Conservation (phyloP, 2,329 filamentous ascomycete genomes). For the Aspergillus uvarum region DNA sequence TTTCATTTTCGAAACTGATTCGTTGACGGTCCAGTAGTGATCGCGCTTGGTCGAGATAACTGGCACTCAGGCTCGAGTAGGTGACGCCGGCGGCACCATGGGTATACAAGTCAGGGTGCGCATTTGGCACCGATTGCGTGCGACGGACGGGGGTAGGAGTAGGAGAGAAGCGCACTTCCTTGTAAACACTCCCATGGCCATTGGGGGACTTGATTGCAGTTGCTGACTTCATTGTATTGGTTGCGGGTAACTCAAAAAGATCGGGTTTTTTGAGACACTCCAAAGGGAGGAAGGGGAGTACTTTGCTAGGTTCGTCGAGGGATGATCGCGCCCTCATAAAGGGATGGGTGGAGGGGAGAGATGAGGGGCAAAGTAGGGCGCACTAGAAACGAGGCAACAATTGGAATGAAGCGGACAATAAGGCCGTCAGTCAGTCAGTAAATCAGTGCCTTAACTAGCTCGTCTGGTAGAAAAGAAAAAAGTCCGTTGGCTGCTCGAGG, state of each 20-base stretch:
- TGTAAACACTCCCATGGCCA: slow-evolving; percentile 38
- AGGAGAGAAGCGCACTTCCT: slow-evolving; percentile 45
- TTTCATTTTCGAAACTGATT: slow-evolving; percentile 40
- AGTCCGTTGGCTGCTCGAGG: slow-evolving; percentile 9
- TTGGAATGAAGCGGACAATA: neutral
- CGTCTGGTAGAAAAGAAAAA: neutral
- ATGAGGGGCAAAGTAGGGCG: neutral
- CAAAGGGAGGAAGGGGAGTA: slow-evolving; percentile 1
- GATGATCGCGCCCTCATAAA: slow-evolving; percentile 17
- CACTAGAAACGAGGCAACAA: neutral
- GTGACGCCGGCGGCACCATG: slow-evolving; percentile 23
- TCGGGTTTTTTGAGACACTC: slow-evolving; percentile 11
- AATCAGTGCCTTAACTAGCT: neutral
- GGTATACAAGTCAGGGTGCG: slow-evolving; percentile 32
- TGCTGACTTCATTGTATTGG: slow-evolving; percentile 26
- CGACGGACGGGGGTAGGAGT: slow-evolving; percentile 38
- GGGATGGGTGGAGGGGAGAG: slow-evolving; percentile 1
- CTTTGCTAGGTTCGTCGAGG: slow-evolving; percentile 5
- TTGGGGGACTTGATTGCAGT: slow-evolving; percentile 26
- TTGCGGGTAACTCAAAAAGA: slow-evolving; percentile 2
- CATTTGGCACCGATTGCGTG: slow-evolving; percentile 40
- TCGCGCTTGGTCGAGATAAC: slow-evolving; percentile 45
- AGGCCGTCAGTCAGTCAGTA: neutral
- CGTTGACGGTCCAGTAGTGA: slow-evolving; percentile 41
- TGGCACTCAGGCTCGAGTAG: slow-evolving; percentile 30